Base-by-base conservation (phyloP, 2,329 filamentous ascomycete species). In the Annulohypoxylon truncatum region DNA sequence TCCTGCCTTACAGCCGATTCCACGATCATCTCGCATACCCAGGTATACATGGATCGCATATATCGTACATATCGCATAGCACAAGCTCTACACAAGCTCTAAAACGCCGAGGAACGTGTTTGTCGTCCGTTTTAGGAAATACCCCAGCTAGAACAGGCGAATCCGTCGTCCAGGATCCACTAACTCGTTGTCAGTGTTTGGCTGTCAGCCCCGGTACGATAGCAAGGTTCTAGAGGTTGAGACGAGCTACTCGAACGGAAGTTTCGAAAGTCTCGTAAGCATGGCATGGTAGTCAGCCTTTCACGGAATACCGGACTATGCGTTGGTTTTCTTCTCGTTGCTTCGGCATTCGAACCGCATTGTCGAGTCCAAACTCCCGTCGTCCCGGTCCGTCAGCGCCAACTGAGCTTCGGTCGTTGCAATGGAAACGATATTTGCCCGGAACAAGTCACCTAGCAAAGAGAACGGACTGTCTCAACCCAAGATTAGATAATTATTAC, bases 211-310 rank as follows among this genome's bases (percentile, higher is more conserved):
- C 61, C 26, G 52, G 61, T 59, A 58, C 47, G 13, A 42, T 46
- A 50, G 28, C 64, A 65, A 65, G 64, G 61, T 67, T 65, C 10
- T 48, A 42, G 51, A 62, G 62, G 67, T 65, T 70, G 67, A 70
- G 67, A 70, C 67, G 67, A 68, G 55, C 65, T 68, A 70, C 58
- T 65, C 55, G 52, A 28, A 18, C 61, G 65, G 60, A 70, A 66
- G 67, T 70, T 70, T 70, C 67, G 67, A 68, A 68, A 57, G 18
- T 53, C 35, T 66, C 18, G 18, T 46, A 58, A 54, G 31, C 40
- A 52, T 50, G 57, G 53, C 53, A 44, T 51, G 35, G 29, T 61
- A 18, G 46, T 55, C 61, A 50, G 63, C 57, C 33, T 60, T 57
- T 55, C 22, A 35, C 26, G 38, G 53, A 29, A 67, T 54, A 50